Percentiles rank a stretch among this genome's conserved stretches.
Conservation (phyloP, 1,139 yeast species). For the Protomyces inundatus region DNA sequence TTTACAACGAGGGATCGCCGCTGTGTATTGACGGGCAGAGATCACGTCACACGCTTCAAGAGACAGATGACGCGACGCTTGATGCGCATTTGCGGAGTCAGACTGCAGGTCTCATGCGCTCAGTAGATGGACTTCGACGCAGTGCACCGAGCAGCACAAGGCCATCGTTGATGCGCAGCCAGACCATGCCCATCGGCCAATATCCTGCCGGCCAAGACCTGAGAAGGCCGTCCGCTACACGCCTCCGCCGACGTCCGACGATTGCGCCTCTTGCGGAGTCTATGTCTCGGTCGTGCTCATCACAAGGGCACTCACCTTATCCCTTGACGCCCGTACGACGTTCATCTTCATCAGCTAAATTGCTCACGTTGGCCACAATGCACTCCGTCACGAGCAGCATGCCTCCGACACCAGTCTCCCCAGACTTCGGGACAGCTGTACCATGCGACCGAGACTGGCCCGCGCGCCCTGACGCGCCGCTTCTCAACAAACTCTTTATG, state of each 20-base stretch:
- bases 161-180: not conserved
- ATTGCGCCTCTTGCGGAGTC: not conserved
- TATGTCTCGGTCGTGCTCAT: not conserved
- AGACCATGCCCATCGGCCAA: not conserved
- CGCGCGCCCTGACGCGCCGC: not conserved
- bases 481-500: not conserved
- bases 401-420: slow-evolving; percentile 20
- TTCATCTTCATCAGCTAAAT: not conserved
- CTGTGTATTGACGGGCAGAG: too few species aligned
- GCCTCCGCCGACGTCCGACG: not conserved
- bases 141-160: not conserved
- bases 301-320: slow-evolving; percentile 8
- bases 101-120: not conserved
- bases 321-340: slow-evolving; percentile 14
- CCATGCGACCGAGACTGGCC: not conserved
- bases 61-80: too few species aligned
- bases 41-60: too few species aligned
- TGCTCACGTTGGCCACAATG: not conserved
- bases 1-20: too few species aligned
- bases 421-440: not conserved
- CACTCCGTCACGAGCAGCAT: not conserved
- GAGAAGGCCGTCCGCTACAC: too few species aligned
- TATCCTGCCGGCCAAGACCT: not conserved
- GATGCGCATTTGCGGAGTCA: too few species aligned
- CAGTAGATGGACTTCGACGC: not conserved